Percentiles rank a stretch among this genome's conserved stretches.
phyloP scores from a whole-genome alignment of 345 rosid genomes.

The Eucalyptus sideroxylon region DNA sequence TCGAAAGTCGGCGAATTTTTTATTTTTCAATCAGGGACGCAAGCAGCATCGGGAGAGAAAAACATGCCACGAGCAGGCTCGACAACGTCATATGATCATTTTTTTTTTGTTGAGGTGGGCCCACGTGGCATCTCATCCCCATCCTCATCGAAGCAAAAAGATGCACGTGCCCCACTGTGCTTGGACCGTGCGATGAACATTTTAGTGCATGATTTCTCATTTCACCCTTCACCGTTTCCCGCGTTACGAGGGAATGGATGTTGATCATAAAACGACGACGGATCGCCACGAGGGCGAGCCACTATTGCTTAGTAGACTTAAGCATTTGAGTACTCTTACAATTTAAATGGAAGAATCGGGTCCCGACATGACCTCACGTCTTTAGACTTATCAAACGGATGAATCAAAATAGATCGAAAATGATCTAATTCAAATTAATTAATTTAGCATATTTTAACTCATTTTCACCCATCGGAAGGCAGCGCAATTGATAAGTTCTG shows the following conservation, averaged over 20 bases:
- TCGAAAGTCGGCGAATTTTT: background rate
- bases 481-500: too few species aligned
- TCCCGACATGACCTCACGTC: background rate
- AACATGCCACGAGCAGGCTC: background rate
- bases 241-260: background rate
- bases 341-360: background rate
- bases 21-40: background rate
- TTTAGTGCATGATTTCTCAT: background rate
- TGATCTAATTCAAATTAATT: fast-evolving
- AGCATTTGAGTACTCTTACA: background rate
- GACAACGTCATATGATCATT: background rate
- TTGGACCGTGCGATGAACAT: background rate
- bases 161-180: background rate
- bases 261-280: background rate
- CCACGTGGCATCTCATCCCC: background rate
- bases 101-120: background rate
- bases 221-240: background rate
- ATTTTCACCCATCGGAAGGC: too few species aligned
- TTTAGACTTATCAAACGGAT: too few species aligned
- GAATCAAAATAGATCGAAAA: too few species aligned
- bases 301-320: background rate
- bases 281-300: background rate
- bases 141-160: background rate
- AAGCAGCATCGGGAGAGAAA: background rate
- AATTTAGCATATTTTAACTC: too few species aligned